Conservation (phyloP, 106 monocot species). For the Phalaenopsis equestris region DNA sequence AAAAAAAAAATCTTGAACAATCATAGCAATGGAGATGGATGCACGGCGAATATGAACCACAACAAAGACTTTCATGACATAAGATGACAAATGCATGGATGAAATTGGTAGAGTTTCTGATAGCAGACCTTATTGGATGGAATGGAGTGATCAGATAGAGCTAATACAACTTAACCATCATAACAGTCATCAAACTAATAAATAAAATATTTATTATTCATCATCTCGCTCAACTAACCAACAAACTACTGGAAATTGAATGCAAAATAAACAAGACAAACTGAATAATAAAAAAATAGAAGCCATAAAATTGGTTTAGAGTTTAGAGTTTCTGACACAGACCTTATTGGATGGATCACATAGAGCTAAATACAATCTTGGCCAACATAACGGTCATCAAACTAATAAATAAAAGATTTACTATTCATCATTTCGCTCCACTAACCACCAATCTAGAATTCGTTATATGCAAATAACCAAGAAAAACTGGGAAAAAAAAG, state of each 20-base stretch:
- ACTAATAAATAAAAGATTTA: not conserved
- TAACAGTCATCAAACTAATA: not conserved
- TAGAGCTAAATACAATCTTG: not conserved
- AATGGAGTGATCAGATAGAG: not conserved
- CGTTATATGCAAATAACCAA: not conserved
- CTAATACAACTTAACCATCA: not conserved
- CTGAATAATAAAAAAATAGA: too few relatives aligned
- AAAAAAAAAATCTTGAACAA: too few relatives aligned
- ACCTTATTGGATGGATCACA: not conserved
- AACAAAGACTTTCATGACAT: too few relatives aligned
- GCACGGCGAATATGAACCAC: too few relatives aligned
- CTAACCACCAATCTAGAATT: not conserved
- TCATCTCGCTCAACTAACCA: not conserved
- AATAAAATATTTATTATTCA: not conserved
- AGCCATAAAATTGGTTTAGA: too few relatives aligned
- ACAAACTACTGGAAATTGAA: too few relatives aligned
- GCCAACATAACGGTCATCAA: not conserved
- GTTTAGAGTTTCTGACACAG: not conserved
- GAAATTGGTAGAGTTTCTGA: not conserved
- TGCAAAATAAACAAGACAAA: too few relatives aligned
- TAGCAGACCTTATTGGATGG: not conserved
- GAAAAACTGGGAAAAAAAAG: not conserved
- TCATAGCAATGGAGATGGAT: too few relatives aligned
- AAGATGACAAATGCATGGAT: too few relatives aligned
- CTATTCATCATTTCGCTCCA: not conserved